Percentiles rank a stretch among this genome's conserved stretches.
These are phyloP conservation scores for Zygosaccharomyces sapae DNA, from an alignment of 1,139 yeast species.

Conservation along the genomic window DNA sequence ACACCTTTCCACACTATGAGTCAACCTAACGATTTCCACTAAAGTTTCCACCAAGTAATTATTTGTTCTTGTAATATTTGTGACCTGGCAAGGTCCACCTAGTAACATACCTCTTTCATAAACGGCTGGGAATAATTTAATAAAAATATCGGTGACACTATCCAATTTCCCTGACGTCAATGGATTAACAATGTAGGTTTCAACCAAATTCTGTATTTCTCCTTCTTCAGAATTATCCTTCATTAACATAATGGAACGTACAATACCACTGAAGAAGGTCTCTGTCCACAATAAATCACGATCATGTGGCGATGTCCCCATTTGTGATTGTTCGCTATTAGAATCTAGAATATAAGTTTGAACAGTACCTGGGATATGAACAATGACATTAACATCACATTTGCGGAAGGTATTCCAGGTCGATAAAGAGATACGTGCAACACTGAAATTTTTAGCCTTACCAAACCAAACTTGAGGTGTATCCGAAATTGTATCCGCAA, in stretches of 20 bases:
- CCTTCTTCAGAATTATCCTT: constrained; percentile 68
- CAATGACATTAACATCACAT: constrained; percentile 72
- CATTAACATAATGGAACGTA: constrained; percentile 67
- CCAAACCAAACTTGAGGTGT: constrained; percentile 68
- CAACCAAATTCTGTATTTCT: constrained; percentile 57
- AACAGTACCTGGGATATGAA: constrained; percentile 72
- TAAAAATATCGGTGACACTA: constrained; percentile 37
- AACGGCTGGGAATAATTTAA: constrained; percentile 57
- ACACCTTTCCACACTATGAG: constrained; percentile 66
- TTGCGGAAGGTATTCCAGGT: constrained; percentile 72
- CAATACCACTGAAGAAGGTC: constrained; percentile 72
- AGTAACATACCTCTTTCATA: constrained; percentile 57
- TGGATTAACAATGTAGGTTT: constrained; percentile 65
- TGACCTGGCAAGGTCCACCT: constrained; percentile 56
- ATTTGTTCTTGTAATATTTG: constrained; percentile 60
- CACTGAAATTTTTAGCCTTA: constrained; percentile 71
- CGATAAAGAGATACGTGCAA: constrained; percentile 66
- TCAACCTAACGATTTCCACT: constrained; percentile 61
- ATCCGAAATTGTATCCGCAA: constrained; percentile 61
- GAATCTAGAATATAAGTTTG: constrained; percentile 66
- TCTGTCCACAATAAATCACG: constrained; percentile 66
- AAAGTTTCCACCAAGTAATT: constrained; percentile 84
- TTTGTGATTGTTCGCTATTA: constrained; percentile 43
- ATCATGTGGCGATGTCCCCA: constrained; percentile 27
- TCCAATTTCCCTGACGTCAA: constrained; percentile 49